Evolutionary conservation across 352 stramenopile species (phyloP).

Genomic region (Pythium brachiatum): DNA sequence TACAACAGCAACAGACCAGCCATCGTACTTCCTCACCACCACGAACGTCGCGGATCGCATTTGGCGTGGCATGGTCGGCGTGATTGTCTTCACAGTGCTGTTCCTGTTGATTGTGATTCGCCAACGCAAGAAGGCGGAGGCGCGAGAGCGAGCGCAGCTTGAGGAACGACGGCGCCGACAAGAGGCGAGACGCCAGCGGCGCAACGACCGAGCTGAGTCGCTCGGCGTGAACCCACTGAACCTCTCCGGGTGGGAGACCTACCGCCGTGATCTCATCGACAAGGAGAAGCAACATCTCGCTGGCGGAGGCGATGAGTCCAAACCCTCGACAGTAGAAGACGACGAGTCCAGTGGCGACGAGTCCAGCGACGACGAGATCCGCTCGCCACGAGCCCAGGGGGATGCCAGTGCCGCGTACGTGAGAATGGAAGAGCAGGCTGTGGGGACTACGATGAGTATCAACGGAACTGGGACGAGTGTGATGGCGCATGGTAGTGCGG

Average conservation of each 20-base stretch:
- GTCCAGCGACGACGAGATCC: slow-evolving; percentile 2
- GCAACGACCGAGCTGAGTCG: background rate
- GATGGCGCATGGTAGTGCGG: background rate
- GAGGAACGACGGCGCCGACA: slow-evolving; percentile 5
- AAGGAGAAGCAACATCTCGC: slow-evolving; percentile 13
- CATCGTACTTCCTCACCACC: background rate
- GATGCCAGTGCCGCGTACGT: background rate
- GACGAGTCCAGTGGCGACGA: background rate
- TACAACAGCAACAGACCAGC: background rate
- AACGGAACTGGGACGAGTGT: background rate
- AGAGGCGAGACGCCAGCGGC: slow-evolving; percentile 7
- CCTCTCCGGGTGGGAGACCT: slow-evolving; percentile 16
- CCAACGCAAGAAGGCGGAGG: slow-evolving; percentile 4
- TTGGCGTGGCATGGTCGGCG: slow-evolving; percentile 17
- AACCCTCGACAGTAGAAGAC: background rate
- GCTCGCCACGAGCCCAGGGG: background rate
- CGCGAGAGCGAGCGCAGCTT: background rate
- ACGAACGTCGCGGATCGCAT: slow-evolving; percentile 7
- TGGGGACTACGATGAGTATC: background rate
- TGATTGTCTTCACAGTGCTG: slow-evolving; percentile 14
- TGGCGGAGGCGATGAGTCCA: background rate
- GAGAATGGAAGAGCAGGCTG: background rate
- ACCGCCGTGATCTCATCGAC: slow-evolving; percentile 19
- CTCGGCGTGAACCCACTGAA: slow-evolving; percentile 15
- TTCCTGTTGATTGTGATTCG: slow-evolving; percentile 4